These are phyloP conservation scores for Backusella parvicylindrica DNA, from an alignment of 192 early-diverging fungal genomes.

Conservation along the genomic window DNA sequence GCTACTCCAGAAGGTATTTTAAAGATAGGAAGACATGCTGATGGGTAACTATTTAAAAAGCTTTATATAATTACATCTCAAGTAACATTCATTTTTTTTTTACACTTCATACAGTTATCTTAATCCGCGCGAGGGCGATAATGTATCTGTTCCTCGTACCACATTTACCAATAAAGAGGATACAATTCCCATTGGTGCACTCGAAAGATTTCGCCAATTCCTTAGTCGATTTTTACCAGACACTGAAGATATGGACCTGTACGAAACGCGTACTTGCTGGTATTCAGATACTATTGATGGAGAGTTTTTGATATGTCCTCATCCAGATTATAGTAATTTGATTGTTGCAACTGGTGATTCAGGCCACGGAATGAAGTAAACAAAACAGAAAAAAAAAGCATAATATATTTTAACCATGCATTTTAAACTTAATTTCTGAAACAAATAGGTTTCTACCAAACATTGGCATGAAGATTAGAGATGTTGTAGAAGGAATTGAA, in stretches of 20 bases:
- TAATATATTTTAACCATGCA: not conserved
- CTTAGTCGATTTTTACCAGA: constrained; percentile 35
- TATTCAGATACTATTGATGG: constrained; percentile 53
- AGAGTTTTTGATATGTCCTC: constrained; percentile 42
- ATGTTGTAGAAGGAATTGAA: constrained; percentile 41
- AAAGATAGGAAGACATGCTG: not conserved
- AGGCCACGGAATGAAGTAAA: constrained; percentile 58
- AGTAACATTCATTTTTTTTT: not conserved
- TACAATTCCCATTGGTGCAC: constrained; percentile 39
- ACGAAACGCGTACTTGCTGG: constrained; percentile 47
- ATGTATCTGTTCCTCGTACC: constrained; percentile 35
- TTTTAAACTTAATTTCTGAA: not conserved
- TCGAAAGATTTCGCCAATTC: constrained; percentile 40
- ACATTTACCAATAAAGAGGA: constrained; percentile 14
- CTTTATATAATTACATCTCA: not conserved
- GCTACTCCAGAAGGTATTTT: not conserved
- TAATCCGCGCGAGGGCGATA: constrained; percentile 22
- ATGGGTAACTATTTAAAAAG: not conserved
- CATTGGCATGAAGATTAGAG: constrained; percentile 43
- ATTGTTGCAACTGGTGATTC: constrained; percentile 55
- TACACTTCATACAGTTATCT: constrained; percentile 41
- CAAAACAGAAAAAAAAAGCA: no score
- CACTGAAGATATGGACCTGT: constrained; percentile 30
- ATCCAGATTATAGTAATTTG: constrained; percentile 37
- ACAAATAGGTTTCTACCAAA: constrained; percentile 43